A percentile compares a stretch with the other conserved stretches of the same genome.
Conservation (phyloP, 108 stramenopile species). For the Nitzschia palea region DNA sequence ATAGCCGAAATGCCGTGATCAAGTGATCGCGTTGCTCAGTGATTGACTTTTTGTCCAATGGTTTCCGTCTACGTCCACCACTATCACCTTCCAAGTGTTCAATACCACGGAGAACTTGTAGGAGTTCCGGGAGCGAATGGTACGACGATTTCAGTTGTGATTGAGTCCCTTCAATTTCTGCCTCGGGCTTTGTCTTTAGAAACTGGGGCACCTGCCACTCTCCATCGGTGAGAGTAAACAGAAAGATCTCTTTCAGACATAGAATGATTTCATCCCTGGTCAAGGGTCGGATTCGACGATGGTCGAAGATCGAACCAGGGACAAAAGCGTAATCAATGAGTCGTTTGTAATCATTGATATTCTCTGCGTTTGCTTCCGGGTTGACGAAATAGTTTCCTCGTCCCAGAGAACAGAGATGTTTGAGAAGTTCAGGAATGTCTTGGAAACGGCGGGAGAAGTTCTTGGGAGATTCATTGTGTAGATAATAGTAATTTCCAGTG, state of each 20-base stretch:
- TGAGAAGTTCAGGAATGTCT: not conserved
- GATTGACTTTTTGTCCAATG: not conserved
- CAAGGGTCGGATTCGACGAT: not conserved
- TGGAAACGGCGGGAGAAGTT: not conserved
- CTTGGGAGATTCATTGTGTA: not conserved
- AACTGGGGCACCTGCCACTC: not conserved
- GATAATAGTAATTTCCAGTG: not conserved
- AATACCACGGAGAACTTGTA: not conserved
- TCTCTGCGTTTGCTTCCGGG: not conserved
- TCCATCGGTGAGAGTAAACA: not conserved
- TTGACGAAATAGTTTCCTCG: not conserved
- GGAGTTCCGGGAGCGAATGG: not conserved
- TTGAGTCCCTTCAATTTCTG: not conserved
- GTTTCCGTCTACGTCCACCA: not conserved
- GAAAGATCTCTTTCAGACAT: not conserved
- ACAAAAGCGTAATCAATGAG: not conserved
- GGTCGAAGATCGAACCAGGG: not conserved
- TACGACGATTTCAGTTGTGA: not conserved
- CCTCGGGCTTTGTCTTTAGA: not conserved
- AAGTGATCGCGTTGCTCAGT: not conserved
- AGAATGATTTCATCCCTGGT: not conserved
- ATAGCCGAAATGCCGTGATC: conserved; percentile 7
- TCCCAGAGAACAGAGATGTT: not conserved
- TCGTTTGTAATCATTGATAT: not conserved
- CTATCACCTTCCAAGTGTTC: not conserved